phyloP scores from a whole-genome alignment of 73 alveolate genomes.

The Paramecium caudatum region DNA sequence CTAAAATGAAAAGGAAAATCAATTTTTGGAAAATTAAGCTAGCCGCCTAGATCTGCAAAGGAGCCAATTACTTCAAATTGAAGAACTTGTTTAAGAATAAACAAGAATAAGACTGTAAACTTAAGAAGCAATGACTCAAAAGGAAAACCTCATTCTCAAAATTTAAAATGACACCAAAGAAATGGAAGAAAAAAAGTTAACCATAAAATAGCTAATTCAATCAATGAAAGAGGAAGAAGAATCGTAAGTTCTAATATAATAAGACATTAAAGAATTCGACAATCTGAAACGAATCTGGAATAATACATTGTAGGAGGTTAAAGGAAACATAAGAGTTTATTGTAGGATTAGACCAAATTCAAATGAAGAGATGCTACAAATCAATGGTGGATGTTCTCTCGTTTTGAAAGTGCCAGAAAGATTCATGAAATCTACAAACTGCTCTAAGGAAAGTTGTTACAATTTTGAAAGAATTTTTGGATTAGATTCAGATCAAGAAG shows the following conservation, averaged over 20 bases:
- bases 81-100: background rate
- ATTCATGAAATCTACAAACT: background rate
- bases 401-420: background rate
- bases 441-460: background rate
- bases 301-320: background rate
- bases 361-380: background rate
- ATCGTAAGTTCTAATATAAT: background rate
- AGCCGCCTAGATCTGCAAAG: too few relatives aligned
- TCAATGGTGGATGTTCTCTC: conserved; percentile 26
- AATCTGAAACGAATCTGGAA: conserved; percentile 5
- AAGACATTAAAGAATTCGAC: background rate
- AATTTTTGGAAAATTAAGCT: too few relatives aligned
- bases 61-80: background rate
- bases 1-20: too few relatives aligned
- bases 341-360: conserved; percentile 62
- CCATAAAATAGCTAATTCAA: background rate
- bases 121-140: background rate
- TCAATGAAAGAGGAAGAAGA: background rate
- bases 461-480: conserved; percentile 42
- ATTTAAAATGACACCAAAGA: background rate
- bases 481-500: conserved; percentile 42
- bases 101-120: background rate
- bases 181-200: background rate
- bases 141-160: background rate
- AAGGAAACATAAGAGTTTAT: conserved; percentile 43